Conservation (phyloP, 2,329 filamentous ascomycete genomes). For the Pyrenophora teres region DNA sequence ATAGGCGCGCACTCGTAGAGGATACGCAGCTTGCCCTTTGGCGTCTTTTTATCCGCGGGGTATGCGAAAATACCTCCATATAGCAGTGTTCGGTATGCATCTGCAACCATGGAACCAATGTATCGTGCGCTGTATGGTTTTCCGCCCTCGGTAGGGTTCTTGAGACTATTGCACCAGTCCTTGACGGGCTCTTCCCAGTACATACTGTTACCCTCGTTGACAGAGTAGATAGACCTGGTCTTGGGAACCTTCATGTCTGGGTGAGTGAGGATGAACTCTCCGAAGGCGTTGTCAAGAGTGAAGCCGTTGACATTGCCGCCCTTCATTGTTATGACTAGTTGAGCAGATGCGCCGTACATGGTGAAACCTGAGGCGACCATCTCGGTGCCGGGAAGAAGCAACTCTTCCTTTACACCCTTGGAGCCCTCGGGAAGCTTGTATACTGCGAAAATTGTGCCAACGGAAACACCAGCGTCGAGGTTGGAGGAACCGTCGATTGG, state of each 20-base stretch:
- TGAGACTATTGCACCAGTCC: slow-evolving; percentile 86
- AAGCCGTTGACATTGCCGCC: slow-evolving; percentile 93
- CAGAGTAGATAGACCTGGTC: slow-evolving; percentile 86
- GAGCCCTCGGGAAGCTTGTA: slow-evolving; percentile 84
- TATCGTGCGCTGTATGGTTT: slow-evolving; percentile 96
- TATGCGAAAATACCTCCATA: slow-evolving; percentile 99
- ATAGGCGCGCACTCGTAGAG: slow-evolving; percentile 98
- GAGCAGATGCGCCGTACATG: slow-evolving; percentile 97
- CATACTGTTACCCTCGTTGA: slow-evolving; percentile 96
- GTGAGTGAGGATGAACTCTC: slow-evolving; percentile 98
- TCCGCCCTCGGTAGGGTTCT: slow-evolving; percentile 72
- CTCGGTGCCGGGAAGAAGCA: slow-evolving; percentile 87
- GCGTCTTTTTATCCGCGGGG: slow-evolving; percentile 95
- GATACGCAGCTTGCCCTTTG: slow-evolving; percentile 96
- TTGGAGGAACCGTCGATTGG: slow-evolving; percentile 98
- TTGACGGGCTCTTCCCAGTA: slow-evolving; percentile 93
- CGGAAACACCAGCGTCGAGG: slow-evolving; percentile 94
- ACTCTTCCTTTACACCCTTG: slow-evolving; percentile 77
- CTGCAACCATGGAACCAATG: slow-evolving; percentile 97
- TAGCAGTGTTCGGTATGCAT: slow-evolving; percentile 91
- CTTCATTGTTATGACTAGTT: slow-evolving; percentile 97
- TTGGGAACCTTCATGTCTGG: slow-evolving; percentile 88
- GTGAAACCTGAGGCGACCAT: slow-evolving; percentile 96
- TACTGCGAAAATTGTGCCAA: slow-evolving; percentile 95
- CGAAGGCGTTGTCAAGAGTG: slow-evolving; percentile 93